Percentiles rank a stretch among this genome's conserved stretches.
These are phyloP conservation scores for Solanum tacnaense DNA, from an alignment of 257 asterid species.

Conservation along the genomic window DNA sequence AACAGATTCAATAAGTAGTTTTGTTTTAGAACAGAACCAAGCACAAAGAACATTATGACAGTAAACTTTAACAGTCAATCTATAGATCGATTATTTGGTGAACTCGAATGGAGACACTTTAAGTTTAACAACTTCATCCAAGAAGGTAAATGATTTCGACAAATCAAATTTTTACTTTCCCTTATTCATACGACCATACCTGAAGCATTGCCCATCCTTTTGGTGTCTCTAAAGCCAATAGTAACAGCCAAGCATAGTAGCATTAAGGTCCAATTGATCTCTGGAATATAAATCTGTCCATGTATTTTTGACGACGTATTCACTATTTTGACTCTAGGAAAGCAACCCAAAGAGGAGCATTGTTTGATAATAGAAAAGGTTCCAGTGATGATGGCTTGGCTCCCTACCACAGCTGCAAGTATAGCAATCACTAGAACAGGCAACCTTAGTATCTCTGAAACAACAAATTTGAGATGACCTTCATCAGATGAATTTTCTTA, in stretches of 20 bases:
- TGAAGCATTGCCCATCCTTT: constrained; percentile 81
- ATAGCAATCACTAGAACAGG: constrained; percentile 87
- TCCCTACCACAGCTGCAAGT: constrained; percentile 93
- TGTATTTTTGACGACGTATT: constrained; percentile 82
- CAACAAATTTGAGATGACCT: neutral
- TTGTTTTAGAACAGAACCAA: neutral
- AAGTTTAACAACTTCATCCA: neutral
- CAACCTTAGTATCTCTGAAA: constrained; percentile 51
- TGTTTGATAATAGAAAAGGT: constrained; percentile 87
- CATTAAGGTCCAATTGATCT: constrained; percentile 84
- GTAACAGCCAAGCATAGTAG: constrained; percentile 82
- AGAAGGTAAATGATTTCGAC: neutral
- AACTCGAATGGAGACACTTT: neutral
- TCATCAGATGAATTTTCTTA: neutral
- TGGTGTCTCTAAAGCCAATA: constrained; percentile 83
- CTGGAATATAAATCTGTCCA: constrained; percentile 94
- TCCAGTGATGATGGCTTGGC: constrained; percentile 94
- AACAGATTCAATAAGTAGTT: neutral
- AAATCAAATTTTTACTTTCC: neutral
- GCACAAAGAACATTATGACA: neutral
- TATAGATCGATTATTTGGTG: neutral
- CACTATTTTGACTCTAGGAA: constrained; percentile 71
- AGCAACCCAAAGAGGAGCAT: constrained; percentile 88
- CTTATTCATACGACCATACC: constrained; percentile 29
- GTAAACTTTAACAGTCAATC: neutral